A percentile compares a stretch with the other conserved stretches of the same genome.
Conservation (phyloP, 768 basidiomycete genomes). For the Hygrophoropsis aurantiaca region DNA sequence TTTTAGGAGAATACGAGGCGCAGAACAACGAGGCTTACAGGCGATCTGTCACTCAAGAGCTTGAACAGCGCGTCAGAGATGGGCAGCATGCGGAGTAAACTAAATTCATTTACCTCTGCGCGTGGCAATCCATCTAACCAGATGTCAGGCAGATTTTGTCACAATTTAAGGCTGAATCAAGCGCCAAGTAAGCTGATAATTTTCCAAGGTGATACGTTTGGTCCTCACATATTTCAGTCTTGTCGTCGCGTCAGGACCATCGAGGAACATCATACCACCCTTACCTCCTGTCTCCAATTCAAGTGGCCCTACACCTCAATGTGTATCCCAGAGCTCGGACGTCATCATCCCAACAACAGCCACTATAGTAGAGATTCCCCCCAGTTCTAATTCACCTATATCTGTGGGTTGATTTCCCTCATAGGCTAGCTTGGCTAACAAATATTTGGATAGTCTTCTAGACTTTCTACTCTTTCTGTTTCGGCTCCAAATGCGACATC, state of each 20-base stretch:
- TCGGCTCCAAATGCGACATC: no score
- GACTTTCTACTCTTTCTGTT: neutral
- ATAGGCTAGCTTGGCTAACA: neutral
- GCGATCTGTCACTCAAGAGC: conserved; percentile 32
- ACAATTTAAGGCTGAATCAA: neutral
- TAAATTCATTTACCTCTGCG: neutral
- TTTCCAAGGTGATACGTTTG: no score
- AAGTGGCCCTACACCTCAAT: no score
- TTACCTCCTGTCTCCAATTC: no score
- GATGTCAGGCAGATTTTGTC: conserved; percentile 18
- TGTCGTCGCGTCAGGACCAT: no score
- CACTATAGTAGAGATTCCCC: conserved; percentile 31
- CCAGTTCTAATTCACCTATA: neutral
- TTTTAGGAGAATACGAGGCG: conserved; percentile 26
- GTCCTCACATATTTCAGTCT: no score
- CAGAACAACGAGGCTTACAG: conserved; percentile 43
- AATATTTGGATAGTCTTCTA: conserved; percentile 2
- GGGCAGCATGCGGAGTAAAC: conserved; percentile 49
- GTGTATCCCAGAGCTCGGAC: conserved; percentile 12
- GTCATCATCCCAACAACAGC: conserved; percentile 32
- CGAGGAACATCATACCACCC: no score
- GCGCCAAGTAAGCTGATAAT: no score
- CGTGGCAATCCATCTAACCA: conserved; percentile 4
- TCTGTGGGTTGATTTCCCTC: neutral
- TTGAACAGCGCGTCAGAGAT: conserved; percentile 36